These are phyloP conservation scores for Corrigiola litoralis DNA, from an alignment of 179 eudicot genomes.

Conservation along the genomic window DNA sequence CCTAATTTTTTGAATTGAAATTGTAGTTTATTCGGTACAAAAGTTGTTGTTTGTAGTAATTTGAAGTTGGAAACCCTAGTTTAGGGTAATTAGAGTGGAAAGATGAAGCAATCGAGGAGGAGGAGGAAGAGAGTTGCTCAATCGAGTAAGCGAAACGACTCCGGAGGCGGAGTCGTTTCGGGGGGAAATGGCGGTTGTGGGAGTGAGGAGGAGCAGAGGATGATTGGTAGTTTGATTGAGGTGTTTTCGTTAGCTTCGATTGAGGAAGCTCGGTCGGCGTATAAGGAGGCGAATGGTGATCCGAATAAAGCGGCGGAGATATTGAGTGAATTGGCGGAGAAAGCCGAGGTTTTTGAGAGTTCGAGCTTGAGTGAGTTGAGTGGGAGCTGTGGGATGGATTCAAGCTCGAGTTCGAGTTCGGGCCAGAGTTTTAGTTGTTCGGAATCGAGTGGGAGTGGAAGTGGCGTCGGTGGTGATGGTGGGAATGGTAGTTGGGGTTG, in stretches of 20 bases:
- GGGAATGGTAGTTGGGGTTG: constrained; percentile 20
- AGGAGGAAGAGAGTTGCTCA: constrained; percentile 40
- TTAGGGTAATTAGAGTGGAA: too few species aligned
- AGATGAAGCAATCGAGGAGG: constrained; percentile 64
- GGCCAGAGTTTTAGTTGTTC: constrained; percentile 34
- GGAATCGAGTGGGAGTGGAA: constrained; percentile 14
- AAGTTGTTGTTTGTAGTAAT: background rate
- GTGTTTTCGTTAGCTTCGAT: constrained; percentile 58
- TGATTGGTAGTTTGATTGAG: constrained; percentile 39
- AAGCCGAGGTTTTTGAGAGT: constrained; percentile 19
- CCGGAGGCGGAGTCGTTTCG: too few species aligned
- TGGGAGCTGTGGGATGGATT: constrained; percentile 26
- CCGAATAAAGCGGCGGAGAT: constrained; percentile 50
- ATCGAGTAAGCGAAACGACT: constrained; percentile 17
- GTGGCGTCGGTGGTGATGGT: constrained; percentile 9
- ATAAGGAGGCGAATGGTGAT: constrained; percentile 50
- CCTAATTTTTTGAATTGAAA: too few species aligned
- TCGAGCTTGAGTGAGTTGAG: constrained; percentile 53
- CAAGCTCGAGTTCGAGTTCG: constrained; percentile 15
- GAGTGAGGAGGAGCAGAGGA: constrained; percentile 26
- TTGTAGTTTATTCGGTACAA: background rate
- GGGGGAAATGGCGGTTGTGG: background rate
- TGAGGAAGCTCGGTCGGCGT: constrained; percentile 54
- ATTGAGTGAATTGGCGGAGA: constrained; percentile 31
- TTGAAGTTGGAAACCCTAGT: background rate